Base-by-base conservation (phyloP, 371 early-diverging fungal species). In the Caulochytrium protostelioides region DNA sequence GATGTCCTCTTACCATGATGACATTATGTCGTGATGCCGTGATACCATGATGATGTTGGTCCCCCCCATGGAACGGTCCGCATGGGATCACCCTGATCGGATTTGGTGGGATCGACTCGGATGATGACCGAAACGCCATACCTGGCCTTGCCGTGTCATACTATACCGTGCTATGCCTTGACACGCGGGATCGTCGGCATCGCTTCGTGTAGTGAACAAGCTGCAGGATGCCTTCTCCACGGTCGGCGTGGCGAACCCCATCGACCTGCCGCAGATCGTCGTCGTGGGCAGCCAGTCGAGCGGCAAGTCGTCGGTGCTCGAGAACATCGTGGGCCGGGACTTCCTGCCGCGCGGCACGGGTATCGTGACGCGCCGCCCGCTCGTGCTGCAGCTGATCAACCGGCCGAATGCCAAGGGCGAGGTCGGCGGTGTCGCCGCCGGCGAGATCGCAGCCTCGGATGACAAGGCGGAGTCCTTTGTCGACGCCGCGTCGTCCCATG, bases 291-390 rank as follows among this genome's bases (percentile, higher is more conserved):
- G 77, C n/a, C 94, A 97, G 59, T 82, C 83, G 41, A 78, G 83
- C 53, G 99, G 99, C 28, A 99, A 99, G 62, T 79, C 80, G 52
- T 94, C 95, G 20, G 97, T 99, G 22, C 70, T 99, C 22, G 99
- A 98, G 46, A 95, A 95, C 59, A 86, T 98, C 59, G 90, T 99
- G 16, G 92, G 95, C 17, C 65, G 82, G 40, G 98, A 98, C 56
- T 90, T 99, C 59, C 56, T 99, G 39, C 99, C 99, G 14, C 64
- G 97, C 30, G 97, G 97, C 47, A 74, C 83, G 34, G 84, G 91
- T 34, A 90, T 87, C 54, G 83, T 92, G 15, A 91, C 92, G 19
- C 75, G 97, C 37, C 69, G 94, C 29, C 87, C 94, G 19, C 60
- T 95, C 51, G 80, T 95, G 13, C 72, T 95, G 9, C 97, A 95